A percentile compares a stretch with the other conserved stretches of the same genome.
These are phyloP conservation scores for Tuber magnatum DNA, from an alignment of 495 filamentous ascomycete species.

Conservation along the genomic window DNA sequence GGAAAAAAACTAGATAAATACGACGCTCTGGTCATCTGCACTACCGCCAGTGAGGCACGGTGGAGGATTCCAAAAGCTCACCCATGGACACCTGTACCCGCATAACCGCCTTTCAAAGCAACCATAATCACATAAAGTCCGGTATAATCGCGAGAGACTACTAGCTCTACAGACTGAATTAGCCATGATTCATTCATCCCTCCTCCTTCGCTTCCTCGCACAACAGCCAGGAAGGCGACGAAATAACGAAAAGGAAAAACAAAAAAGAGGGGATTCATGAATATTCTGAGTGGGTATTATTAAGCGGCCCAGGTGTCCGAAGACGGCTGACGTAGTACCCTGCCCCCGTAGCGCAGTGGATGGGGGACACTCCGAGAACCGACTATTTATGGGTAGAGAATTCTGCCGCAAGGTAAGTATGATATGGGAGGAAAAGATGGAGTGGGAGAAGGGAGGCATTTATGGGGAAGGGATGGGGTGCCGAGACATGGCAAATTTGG, in stretches of 20 bases:
- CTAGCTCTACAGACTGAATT: no score
- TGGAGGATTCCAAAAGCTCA: no score
- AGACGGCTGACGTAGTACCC: background rate
- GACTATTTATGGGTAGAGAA: background rate
- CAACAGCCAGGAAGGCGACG: background rate
- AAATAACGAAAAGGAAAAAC: background rate
- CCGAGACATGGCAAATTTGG: background rate
- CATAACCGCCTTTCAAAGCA: no score
- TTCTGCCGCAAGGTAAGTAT: no score
- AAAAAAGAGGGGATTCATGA: background rate
- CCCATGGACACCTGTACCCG: no score
- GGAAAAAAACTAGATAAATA: no score
- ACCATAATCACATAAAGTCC: background rate
- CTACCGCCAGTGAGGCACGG: no score
- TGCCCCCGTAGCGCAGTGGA: background rate
- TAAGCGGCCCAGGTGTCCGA: background rate
- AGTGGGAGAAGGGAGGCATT: background rate
- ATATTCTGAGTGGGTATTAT: background rate
- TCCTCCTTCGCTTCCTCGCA: background rate
- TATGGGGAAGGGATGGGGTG: background rate
- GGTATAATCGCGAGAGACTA: no score
- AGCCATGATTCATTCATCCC: background rate
- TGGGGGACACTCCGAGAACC: background rate
- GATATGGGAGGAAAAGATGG: background rate
- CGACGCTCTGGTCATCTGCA: no score